Conservation (phyloP, 257 asterid genomes). For the Solanum neorickii region DNA sequence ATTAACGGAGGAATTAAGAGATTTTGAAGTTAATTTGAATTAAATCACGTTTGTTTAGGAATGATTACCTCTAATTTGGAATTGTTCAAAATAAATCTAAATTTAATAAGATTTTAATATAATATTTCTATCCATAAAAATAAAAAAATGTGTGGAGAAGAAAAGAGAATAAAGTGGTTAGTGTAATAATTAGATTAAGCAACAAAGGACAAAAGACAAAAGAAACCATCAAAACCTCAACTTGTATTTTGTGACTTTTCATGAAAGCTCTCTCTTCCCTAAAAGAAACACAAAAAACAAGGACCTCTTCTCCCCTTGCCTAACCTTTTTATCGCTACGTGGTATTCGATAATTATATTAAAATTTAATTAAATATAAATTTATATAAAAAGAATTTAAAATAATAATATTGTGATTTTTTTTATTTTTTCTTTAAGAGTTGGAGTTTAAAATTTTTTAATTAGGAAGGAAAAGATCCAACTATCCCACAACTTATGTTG, state of each 20-base stretch:
- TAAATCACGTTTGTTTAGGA: too few species aligned
- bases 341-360: neutral
- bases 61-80: too few species aligned
- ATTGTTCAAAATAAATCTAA: rapidly evolving
- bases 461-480: neutral
- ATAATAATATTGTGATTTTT: neutral
- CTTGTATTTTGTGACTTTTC: conserved; percentile 32
- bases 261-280: conserved; percentile 22
- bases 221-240: conserved; percentile 27
- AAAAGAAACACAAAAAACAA: conserved; percentile 33
- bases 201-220: conserved; percentile 4
- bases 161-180: neutral
- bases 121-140: too few species aligned
- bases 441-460: neutral
- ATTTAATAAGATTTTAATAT: too few species aligned
- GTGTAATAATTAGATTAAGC: neutral
- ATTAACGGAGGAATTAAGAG: rapidly evolving
- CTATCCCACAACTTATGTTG: neutral
- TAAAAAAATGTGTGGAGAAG: too few species aligned
- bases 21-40: too few species aligned
- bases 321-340: neutral
- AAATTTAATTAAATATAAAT: neutral
- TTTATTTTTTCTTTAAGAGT: neutral
- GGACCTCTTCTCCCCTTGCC: conserved; percentile 1
- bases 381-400: too few species aligned